These are phyloP conservation scores for Sarocladiaceae sp. DNA, from an alignment of 2,329 filamentous ascomycete genomes.

Conservation along the genomic window DNA sequence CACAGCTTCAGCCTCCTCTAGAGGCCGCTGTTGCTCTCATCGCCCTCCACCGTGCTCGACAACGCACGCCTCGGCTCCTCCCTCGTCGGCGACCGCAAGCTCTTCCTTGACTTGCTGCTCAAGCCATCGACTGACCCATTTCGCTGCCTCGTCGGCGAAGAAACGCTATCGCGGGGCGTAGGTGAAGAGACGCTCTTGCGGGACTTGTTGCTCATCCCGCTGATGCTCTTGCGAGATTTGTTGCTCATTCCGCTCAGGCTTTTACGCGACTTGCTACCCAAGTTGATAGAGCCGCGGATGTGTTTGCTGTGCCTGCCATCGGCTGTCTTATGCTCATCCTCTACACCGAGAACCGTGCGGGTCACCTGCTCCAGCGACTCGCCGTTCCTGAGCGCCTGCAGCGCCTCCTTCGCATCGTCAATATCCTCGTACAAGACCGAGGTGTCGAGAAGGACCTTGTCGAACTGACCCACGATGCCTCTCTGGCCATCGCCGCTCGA, in stretches of 20 bases:
- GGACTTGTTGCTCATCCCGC: background rate
- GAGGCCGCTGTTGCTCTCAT: background rate
- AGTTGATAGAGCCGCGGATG: background rate
- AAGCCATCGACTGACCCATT: background rate
- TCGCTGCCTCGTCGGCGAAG: conserved; percentile 2
- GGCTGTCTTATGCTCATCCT: background rate
- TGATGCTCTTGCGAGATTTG: conserved; percentile 7
- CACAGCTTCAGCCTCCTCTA: background rate
- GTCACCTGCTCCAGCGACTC: conserved; percentile 25
- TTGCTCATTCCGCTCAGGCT: background rate
- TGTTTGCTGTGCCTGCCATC: background rate
- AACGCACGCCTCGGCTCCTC: background rate
- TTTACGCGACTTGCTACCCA: conserved; percentile 1
- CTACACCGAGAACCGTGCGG: background rate
- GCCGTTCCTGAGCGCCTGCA: conserved; percentile 39
- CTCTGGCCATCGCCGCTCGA: conserved; percentile 26
- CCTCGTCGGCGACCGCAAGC: background rate
- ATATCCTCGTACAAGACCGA: conserved; percentile 41
- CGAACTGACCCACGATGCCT: conserved; percentile 30
- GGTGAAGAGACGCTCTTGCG: conserved; percentile 7
- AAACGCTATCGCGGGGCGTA: too few relatives aligned
- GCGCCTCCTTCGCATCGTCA: conserved; percentile 36
- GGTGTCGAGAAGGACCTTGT: conserved; percentile 21
- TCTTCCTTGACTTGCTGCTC: conserved; percentile 2
- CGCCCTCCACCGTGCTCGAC: conserved; percentile 3